Evolutionary conservation across 257 asterid genomes (phyloP).

Genomic region (Scutellaria baicalensis): DNA sequence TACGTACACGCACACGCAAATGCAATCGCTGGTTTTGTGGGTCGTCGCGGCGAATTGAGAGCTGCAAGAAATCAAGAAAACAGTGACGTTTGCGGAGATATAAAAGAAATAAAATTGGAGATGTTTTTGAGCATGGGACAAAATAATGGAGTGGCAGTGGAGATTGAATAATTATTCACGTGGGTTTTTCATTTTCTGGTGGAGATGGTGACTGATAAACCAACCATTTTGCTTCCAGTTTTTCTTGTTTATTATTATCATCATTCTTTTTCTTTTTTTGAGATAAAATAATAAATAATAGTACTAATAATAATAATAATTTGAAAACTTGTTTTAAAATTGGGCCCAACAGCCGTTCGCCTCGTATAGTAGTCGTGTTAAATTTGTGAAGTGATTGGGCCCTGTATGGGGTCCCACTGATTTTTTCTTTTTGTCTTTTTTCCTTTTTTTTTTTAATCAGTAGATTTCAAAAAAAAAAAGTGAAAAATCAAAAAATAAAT

Average conservation of each 20-base stretch:
- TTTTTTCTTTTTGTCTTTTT: too few species aligned
- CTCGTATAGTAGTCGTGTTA: too few species aligned
- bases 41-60: background rate
- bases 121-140: background rate
- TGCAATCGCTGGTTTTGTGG: background rate
- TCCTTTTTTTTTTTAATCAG: too few species aligned
- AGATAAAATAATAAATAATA: too few species aligned
- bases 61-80: slow-evolving; percentile 4
- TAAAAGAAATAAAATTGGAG: background rate
- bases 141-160: background rate
- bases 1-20: background rate
- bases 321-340: too few species aligned
- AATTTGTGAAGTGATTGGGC: too few species aligned
- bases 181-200: slow-evolving; percentile 4
- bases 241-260: background rate
- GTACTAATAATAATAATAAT: too few species aligned
- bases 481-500: too few species aligned
- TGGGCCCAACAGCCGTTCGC: too few species aligned
- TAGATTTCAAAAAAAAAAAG: background rate
- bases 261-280: too few species aligned
- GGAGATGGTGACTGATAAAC: slow-evolving; percentile 16
- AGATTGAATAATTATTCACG: slow-evolving; percentile 12
- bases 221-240: background rate
- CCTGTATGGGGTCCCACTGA: too few species aligned
- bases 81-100: background rate